phyloP scores from a whole-genome alignment of 305 asterid species.

The Solanum chacoense region DNA sequence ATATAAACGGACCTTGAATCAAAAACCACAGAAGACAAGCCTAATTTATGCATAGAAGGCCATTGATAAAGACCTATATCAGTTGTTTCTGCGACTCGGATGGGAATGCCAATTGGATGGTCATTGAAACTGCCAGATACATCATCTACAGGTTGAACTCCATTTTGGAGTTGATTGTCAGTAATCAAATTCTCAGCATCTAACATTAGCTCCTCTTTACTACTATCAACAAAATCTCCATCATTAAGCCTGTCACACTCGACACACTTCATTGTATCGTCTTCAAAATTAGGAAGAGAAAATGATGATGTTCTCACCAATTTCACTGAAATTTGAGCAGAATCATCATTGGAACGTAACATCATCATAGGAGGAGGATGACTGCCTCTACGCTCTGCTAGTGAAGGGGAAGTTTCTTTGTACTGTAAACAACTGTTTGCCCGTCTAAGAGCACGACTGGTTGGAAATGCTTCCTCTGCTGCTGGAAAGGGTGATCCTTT shows the following conservation, averaged over 20 bases:
- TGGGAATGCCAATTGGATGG: not conserved
- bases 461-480: slow-evolving; percentile 22
- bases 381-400: slow-evolving; percentile 35
- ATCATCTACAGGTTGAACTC: slow-evolving; percentile 16
- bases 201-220: slow-evolving; percentile 19
- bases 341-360: slow-evolving; percentile 47
- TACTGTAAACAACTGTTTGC: slow-evolving; percentile 21
- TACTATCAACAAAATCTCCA: slow-evolving; percentile 18
- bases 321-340: slow-evolving; percentile 30
- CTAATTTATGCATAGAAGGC: slow-evolving; percentile 39
- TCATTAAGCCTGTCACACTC: slow-evolving; percentile 11
- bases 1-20: slow-evolving; percentile 40
- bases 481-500: slow-evolving; percentile 15
- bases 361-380: slow-evolving; percentile 28
- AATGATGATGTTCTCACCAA: slow-evolving; percentile 27
- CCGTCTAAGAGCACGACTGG: slow-evolving; percentile 15
- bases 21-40: slow-evolving; percentile 16
- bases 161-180: slow-evolving; percentile 15
- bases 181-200: slow-evolving; percentile 12
- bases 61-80: slow-evolving; percentile 29
- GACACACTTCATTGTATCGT: slow-evolving; percentile 24
- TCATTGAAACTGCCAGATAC: slow-evolving; percentile 16
- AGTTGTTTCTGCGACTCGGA: slow-evolving; percentile 11
- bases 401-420: slow-evolving; percentile 25
- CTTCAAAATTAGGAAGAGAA: slow-evolving; percentile 23